Percentiles rank a stretch among this genome's conserved stretches.
Evolutionary conservation across 1,284 basidiomycete genomes (phyloP).

Genomic region (Ceratorhiza oryzae-sativae): DNA sequence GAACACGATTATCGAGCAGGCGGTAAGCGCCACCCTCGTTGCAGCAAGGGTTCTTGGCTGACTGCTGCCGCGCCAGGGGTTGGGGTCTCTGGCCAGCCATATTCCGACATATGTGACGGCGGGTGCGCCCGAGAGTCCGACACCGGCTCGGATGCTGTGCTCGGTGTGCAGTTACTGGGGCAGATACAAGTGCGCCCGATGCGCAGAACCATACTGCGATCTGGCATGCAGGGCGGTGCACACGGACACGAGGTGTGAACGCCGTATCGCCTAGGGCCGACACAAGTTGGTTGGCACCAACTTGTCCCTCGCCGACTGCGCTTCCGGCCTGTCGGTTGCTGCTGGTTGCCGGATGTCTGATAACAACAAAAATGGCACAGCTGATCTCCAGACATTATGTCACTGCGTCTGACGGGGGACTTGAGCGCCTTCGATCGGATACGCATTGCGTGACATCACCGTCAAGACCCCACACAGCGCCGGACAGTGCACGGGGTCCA

Average conservation of each 20-base stretch:
- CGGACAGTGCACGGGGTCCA: neutral
- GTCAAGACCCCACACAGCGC: neutral
- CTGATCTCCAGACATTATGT: neutral
- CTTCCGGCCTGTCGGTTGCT: neutral
- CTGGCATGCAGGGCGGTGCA: conserved; percentile 63
- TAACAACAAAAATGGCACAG: neutral
- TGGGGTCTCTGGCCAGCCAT: conserved; percentile 60
- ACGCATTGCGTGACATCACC: conserved; percentile 17
- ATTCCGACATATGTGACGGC: conserved; percentile 67
- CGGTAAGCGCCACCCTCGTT: conserved; percentile 57
- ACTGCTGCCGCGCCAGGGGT: conserved; percentile 56
- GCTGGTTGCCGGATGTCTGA: neutral
- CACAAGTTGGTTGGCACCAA: too few species aligned
- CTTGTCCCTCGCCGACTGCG: neutral
- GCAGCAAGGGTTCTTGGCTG: neutral
- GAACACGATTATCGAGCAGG: conserved; percentile 74
- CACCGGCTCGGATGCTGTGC: conserved; percentile 65
- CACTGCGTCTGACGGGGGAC: neutral
- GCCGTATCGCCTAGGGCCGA: conserved; percentile 37
- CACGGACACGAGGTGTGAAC: conserved; percentile 67
- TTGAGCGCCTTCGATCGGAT: conserved; percentile 6
- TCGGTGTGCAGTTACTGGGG: conserved; percentile 75
- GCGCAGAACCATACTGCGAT: conserved; percentile 66
- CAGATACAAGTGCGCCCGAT: conserved; percentile 65
- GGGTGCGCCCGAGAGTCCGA: conserved; percentile 55